Percentiles rank a stretch among this genome's conserved stretches.
phyloP scores from a whole-genome alignment of 2,329 filamentous ascomycete species.

The Cladosporium austrohemisphaericum region DNA sequence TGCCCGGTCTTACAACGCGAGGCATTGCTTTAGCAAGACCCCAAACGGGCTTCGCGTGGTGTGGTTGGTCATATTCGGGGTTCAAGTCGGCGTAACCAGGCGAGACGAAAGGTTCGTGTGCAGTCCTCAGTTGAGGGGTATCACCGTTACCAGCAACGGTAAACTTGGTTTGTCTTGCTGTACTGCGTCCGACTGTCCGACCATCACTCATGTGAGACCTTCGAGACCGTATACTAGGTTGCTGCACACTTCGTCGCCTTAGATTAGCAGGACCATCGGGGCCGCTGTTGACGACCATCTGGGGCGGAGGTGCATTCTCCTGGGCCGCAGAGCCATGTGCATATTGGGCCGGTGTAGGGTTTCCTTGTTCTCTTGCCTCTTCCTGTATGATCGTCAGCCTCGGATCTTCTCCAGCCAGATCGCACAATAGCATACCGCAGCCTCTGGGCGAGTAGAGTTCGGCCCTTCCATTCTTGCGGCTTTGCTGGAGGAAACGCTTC shows the following conservation, averaged over 20 bases:
- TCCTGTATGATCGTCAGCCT: neutral
- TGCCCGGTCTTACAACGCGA: conserved; percentile 51
- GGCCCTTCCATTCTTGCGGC: conserved; percentile 9
- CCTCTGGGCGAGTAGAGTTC: conserved; percentile 9
- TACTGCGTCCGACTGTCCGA: conserved; percentile 1
- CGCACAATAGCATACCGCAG: neutral
- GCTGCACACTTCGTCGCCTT: conserved; percentile 2
- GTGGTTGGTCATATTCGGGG: conserved; percentile 52
- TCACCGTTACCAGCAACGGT: conserved; percentile 23
- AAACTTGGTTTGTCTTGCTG: conserved; percentile 15
- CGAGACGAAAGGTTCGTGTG: conserved; percentile 39
- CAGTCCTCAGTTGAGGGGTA: conserved; percentile 18
- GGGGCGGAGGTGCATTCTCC: neutral
- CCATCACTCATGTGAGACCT: neutral
- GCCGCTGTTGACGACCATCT: conserved; percentile 2
- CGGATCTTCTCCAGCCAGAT: neutral
- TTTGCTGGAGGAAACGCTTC: neutral
- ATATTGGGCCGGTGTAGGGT: conserved; percentile 5
- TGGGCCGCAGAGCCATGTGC: neutral
- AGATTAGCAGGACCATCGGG: neutral
- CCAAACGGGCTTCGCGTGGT: conserved; percentile 50
- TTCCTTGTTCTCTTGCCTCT: conserved; percentile 8
- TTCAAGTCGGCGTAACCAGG: conserved; percentile 54
- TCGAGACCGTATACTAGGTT: neutral
- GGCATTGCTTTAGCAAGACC: conserved; percentile 53